phyloP scores from a whole-genome alignment of 805 yeast species.

The Candida nonsorbophila region DNA sequence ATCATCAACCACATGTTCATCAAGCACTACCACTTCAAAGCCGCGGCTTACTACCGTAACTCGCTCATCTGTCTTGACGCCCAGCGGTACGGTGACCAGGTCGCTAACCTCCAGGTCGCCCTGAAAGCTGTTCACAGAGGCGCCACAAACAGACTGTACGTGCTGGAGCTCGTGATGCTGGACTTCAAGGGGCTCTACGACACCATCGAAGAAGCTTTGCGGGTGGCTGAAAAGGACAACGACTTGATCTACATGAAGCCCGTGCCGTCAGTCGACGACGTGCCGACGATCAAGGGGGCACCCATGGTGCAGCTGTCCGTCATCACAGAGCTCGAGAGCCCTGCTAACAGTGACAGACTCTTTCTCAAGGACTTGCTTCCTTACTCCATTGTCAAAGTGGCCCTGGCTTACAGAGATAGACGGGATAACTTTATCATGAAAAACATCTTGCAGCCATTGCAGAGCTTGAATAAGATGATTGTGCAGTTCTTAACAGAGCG shows the following conservation, averaged over 20 bases:
- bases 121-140: slow-evolving; percentile 31
- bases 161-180: slow-evolving; percentile 37
- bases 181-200: slow-evolving; percentile 49
- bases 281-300: slow-evolving; percentile 43
- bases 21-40: slow-evolving; percentile 61
- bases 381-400: slow-evolving; percentile 54
- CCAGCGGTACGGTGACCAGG: slow-evolving; percentile 66
- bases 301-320: slow-evolving; percentile 48
- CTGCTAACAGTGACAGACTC: slow-evolving; percentile 12
- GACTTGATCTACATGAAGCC: slow-evolving; percentile 69
- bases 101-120: slow-evolving; percentile 51
- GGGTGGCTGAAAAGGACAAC: slow-evolving; percentile 69
- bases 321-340: slow-evolving; percentile 17
- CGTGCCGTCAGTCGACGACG: slow-evolving; percentile 44
- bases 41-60: slow-evolving; percentile 65
- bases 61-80: slow-evolving; percentile 44
- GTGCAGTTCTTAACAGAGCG: slow-evolving; percentile 40
- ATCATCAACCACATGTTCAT: slow-evolving; percentile 60
- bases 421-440: slow-evolving; percentile 50
- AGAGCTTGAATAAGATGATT: slow-evolving; percentile 40
- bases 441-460: slow-evolving; percentile 40
- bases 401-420: slow-evolving; percentile 65
- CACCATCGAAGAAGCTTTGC: slow-evolving; percentile 40
- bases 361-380: slow-evolving; percentile 68
- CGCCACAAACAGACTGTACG: slow-evolving; percentile 34